Percentiles rank a stretch among this genome's conserved stretches.
phyloP scores from a whole-genome alignment of 805 yeast genomes.

The Scheffersomyces spartinae region DNA sequence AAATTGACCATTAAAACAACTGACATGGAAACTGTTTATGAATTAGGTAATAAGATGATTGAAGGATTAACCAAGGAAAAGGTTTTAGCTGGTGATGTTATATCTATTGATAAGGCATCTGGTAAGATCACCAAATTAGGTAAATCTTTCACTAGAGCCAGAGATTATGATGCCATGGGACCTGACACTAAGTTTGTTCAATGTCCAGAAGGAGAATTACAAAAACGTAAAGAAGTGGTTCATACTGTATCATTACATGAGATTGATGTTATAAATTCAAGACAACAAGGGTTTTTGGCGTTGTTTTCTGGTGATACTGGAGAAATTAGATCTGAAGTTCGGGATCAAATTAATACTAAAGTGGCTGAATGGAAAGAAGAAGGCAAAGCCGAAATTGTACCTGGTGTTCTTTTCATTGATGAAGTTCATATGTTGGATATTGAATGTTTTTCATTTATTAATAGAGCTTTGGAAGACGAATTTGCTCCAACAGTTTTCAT shows the following conservation, averaged over 20 bases:
- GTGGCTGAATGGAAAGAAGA: slow-evolving; percentile 98
- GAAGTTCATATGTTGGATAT: slow-evolving; percentile 98
- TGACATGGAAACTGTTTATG: slow-evolving; percentile 97
- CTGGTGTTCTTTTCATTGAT: slow-evolving; percentile 95
- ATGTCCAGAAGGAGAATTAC: slow-evolving; percentile 98
- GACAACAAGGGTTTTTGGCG: slow-evolving; percentile 96
- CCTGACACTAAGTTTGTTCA: slow-evolving; percentile 97
- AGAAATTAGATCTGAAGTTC: slow-evolving; percentile 88
- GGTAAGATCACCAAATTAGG: slow-evolving; percentile 94
- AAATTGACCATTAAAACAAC: slow-evolving; percentile 95
- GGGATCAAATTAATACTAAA: slow-evolving; percentile 93
- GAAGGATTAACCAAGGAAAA: slow-evolving; percentile 91
- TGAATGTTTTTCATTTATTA: slow-evolving; percentile 89
- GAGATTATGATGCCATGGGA: slow-evolving; percentile 98
- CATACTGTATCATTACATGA: slow-evolving; percentile 98
- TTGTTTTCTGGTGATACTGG: slow-evolving; percentile 95
- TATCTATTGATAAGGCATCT: slow-evolving; percentile 87
- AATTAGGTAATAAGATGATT: slow-evolving; percentile 87
- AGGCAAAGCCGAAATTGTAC: slow-evolving; percentile 95
- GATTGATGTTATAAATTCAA: slow-evolving; percentile 92
- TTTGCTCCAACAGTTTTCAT: slow-evolving; percentile 94
- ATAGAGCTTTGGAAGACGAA: slow-evolving; percentile 93
- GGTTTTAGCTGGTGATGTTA: slow-evolving; percentile 93
- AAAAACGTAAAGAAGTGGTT: slow-evolving; percentile 87
- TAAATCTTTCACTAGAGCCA: slow-evolving; percentile 87